A percentile compares a stretch with the other conserved stretches of the same genome.
phyloP scores from a whole-genome alignment of 306 rosid species.

The Clitoria ternatea region DNA sequence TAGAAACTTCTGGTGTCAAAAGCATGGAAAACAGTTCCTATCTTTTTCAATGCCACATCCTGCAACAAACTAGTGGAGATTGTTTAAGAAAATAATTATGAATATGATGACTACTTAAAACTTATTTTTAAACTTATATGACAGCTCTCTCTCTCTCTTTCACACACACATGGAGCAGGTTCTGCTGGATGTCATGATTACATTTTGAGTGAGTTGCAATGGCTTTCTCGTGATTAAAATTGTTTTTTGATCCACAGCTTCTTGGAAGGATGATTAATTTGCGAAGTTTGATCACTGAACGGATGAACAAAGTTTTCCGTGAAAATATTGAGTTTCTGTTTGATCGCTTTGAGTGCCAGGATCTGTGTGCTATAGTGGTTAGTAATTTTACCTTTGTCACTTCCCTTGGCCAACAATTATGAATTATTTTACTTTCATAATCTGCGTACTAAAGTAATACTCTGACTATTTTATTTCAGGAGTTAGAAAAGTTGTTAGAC shows the following conservation, averaged over 20 bases:
- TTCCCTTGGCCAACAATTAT: slow-evolving; percentile 14
- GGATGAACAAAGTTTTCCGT: slow-evolving; percentile 85
- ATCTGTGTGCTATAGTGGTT: slow-evolving; percentile 91
- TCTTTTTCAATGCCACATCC: not conserved
- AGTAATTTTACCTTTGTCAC: slow-evolving; percentile 39
- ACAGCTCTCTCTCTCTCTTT: not conserved
- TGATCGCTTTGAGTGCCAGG: slow-evolving; percentile 98
- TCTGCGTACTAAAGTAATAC: slow-evolving; percentile 22
- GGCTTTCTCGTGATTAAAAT: slow-evolving; percentile 5
- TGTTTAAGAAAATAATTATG: slow-evolving; percentile 19
- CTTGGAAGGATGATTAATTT: slow-evolving; percentile 93
- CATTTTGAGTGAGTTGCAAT: not conserved
- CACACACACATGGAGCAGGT: not conserved
- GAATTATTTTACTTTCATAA: not conserved
- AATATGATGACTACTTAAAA: not conserved
- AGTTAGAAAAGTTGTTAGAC: slow-evolving; percentile 79
- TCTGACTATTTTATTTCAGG: slow-evolving; percentile 50
- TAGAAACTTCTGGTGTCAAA: not conserved
- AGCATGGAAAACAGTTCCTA: not conserved
- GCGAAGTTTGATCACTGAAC: slow-evolving; percentile 75
- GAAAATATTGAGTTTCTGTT: slow-evolving; percentile 92
- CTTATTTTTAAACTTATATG: slow-evolving; percentile 6
- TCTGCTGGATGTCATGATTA: not conserved
- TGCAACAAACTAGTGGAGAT: not conserved
- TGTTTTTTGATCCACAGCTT: slow-evolving; percentile 52